Percentiles rank a stretch among this genome's conserved stretches.
These are phyloP conservation scores for Nemania sp. DNA, from an alignment of 2,329 filamentous ascomycete species.

Conservation along the genomic window DNA sequence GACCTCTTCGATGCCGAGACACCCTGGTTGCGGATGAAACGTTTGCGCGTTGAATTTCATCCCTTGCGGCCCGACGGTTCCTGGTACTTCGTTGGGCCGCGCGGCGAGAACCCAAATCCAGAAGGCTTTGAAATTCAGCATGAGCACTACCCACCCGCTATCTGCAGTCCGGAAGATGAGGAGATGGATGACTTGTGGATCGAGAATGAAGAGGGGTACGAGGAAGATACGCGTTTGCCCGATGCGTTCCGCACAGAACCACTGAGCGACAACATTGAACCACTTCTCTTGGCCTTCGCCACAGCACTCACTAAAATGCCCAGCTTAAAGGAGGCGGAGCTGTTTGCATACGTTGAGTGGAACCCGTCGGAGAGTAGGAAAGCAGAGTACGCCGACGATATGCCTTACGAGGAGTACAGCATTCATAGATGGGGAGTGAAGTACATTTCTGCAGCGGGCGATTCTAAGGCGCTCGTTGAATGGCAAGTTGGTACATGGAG, in stretches of 20 bases:
- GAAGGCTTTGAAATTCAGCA: constrained; percentile 28
- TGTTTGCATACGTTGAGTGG: not conserved
- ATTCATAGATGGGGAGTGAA: not conserved
- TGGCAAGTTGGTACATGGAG: not conserved
- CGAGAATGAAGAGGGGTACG: not conserved
- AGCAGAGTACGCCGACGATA: not conserved
- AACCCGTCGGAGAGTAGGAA: not conserved
- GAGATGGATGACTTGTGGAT: not conserved
- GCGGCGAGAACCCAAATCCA: constrained; percentile 25
- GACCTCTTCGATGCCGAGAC: not conserved
- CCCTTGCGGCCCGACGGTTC: constrained; percentile 26
- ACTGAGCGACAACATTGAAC: not conserved
- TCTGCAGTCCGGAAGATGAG: not conserved
- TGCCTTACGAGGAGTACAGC: not conserved
- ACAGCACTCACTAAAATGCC: not conserved
- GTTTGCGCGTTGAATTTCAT: constrained; percentile 28
- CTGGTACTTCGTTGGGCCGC: constrained; percentile 31
- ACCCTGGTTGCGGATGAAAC: constrained; percentile 7
- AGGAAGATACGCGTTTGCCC: not conserved
- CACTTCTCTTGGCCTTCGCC: not conserved
- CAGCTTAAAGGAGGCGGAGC: not conserved
- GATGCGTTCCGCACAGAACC: not conserved
- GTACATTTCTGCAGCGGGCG: not conserved
- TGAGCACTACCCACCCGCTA: constrained; percentile 4
- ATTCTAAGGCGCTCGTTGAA: not conserved